Percentiles rank a stretch among this genome's conserved stretches.
phyloP scores from a whole-genome alignment of 805 yeast species.

The Candida patagonica region DNA sequence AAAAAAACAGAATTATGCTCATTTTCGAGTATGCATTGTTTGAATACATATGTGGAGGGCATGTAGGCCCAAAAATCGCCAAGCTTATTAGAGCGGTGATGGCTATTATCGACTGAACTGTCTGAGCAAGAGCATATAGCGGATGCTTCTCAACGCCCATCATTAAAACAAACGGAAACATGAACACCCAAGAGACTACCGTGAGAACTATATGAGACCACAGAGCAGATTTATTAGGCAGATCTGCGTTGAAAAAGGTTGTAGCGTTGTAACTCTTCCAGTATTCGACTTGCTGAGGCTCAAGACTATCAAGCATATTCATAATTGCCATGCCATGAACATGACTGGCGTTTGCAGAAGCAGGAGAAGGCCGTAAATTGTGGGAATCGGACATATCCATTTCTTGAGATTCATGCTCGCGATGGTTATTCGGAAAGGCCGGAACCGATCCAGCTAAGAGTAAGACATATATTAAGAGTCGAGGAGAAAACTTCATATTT shows the following conservation, averaged over 20 bases:
- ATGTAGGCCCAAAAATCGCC: slow-evolving; percentile 47
- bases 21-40: slow-evolving; percentile 61
- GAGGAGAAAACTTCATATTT: no score
- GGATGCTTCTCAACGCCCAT: slow-evolving; percentile 42
- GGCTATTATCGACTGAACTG: slow-evolving; percentile 39
- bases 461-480: no score
- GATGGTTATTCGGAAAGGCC: slow-evolving; percentile 4
- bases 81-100: slow-evolving; percentile 45
- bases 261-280: slow-evolving; percentile 79
- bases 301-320: slow-evolving; percentile 46
- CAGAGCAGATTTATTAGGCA: slow-evolving; percentile 44
- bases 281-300: slow-evolving; percentile 61
- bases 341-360: slow-evolving; percentile 18
- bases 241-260: slow-evolving; percentile 42
- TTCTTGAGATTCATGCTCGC: no score
- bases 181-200: slow-evolving; percentile 36
- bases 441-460: background rate
- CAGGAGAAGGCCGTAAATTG: no score
- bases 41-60: slow-evolving; percentile 61
- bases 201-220: slow-evolving; percentile 44
- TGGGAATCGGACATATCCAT: background rate
- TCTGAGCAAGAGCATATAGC: slow-evolving; percentile 42
- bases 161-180: slow-evolving; percentile 63
- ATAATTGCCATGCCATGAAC: slow-evolving; percentile 71
- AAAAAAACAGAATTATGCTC: slow-evolving; percentile 49